A percentile compares a stretch with the other conserved stretches of the same genome.
Conservation (phyloP, 2,329 filamentous ascomycete species). For the Tolypocladium ovalisporum region DNA sequence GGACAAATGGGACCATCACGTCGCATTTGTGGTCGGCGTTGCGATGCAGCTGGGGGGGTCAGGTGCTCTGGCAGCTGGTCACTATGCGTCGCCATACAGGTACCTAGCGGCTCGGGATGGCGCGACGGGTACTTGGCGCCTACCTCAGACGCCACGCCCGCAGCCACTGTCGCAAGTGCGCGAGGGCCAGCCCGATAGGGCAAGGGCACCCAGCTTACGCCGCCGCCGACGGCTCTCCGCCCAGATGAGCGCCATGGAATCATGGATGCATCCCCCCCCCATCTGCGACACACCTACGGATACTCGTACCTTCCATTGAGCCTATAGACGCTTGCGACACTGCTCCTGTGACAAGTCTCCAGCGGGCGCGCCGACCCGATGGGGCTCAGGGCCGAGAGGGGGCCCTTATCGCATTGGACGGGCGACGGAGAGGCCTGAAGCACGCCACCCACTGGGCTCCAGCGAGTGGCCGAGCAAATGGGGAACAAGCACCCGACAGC, state of each 20-base stretch:
- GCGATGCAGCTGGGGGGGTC: constrained; percentile 3
- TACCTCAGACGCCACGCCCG: neutral
- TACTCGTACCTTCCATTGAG: neutral
- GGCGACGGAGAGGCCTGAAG: constrained; percentile 1
- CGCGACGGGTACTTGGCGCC: neutral
- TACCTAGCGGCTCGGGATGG: neutral
- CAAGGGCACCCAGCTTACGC: neutral
- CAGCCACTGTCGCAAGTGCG: constrained; percentile 1
- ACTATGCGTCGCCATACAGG: neutral
- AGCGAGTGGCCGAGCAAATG: neutral
- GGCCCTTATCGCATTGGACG: neutral
- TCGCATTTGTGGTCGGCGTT: constrained; percentile 3
- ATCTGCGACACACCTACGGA: neutral
- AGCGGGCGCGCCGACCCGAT: neutral
- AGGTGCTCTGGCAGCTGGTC: constrained; percentile 1
- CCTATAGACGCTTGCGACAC: constrained; percentile 6
- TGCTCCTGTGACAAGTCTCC: constrained; percentile 10
- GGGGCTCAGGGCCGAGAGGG: neutral
- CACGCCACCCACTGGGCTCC: neutral
- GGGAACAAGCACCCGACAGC: neutral
- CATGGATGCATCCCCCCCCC: neutral
- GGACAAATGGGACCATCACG: constrained; percentile 5
- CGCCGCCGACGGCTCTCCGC: constrained; percentile 1
- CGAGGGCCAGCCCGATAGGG: constrained; percentile 6
- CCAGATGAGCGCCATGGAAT: constrained; percentile 8